These are phyloP conservation scores for Paramecium sexaurelia DNA, from an alignment of 73 alveolate species.

Conservation along the genomic window DNA sequence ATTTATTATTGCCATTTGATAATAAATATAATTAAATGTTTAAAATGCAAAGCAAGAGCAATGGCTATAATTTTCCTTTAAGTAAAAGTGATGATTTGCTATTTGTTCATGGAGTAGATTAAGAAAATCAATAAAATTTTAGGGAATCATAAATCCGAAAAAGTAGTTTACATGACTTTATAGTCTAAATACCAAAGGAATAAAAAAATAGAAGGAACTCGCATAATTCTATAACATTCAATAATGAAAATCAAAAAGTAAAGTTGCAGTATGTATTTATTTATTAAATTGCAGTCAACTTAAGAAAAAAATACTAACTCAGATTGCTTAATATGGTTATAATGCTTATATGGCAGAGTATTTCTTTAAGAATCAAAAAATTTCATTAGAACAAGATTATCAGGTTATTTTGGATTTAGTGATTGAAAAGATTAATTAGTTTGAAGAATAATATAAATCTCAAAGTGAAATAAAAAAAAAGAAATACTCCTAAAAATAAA, in stretches of 20 bases:
- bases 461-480: neutral
- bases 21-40: neutral
- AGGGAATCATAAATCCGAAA: neutral
- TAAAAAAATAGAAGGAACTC: neutral
- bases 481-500: neutral
- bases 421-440: neutral
- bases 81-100: conserved; percentile 39
- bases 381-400: neutral
- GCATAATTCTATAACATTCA: neutral
- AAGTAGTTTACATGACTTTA: neutral
- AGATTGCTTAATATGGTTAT: conserved; percentile 17
- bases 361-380: neutral
- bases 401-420: neutral
- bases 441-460: neutral
- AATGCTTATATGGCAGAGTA: conserved; percentile 55
- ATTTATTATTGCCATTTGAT: neutral
- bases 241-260: neutral
- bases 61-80: neutral
- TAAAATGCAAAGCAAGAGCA: neutral
- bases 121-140: neutral
- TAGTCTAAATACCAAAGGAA: neutral
- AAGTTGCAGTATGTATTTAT: neutral
- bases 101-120: neutral
- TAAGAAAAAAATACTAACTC: conserved; percentile 3
- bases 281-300: neutral